Percentiles rank a stretch among this genome's conserved stretches.
These are phyloP conservation scores for Colletotrichum lentis DNA, from an alignment of 2,329 filamentous ascomycete species.

Conservation along the genomic window DNA sequence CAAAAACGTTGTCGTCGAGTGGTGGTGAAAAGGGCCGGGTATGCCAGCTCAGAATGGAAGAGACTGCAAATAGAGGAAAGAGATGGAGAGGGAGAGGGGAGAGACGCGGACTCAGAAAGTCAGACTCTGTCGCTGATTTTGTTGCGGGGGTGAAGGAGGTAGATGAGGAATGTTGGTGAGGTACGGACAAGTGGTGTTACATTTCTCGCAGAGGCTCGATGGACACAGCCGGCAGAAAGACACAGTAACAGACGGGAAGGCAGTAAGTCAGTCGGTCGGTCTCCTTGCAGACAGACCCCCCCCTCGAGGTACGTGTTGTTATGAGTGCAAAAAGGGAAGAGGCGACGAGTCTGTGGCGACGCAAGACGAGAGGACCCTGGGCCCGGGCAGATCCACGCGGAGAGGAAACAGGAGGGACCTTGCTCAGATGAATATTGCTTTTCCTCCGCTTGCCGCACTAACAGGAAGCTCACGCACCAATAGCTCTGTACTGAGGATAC, in stretches of 20 bases:
- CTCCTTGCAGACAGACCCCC: slow-evolving; percentile 36
- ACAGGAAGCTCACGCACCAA: slow-evolving; percentile 38
- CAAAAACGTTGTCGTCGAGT: neutral
- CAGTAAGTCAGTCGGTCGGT: slow-evolving; percentile 6
- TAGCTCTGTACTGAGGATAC: slow-evolving; percentile 34
- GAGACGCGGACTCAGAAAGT: slow-evolving; percentile 39
- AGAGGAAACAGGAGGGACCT: slow-evolving; percentile 31
- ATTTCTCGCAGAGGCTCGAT: slow-evolving; percentile 38
- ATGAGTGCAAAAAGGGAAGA: slow-evolving; percentile 31
- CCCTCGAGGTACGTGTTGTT: slow-evolving; percentile 16
- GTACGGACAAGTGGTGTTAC: slow-evolving; percentile 31
- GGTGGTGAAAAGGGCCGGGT: slow-evolving; percentile 15
- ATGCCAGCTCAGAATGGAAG: slow-evolving; percentile 16
- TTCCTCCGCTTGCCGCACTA: slow-evolving; percentile 39
- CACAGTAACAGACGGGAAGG: slow-evolving; percentile 9
- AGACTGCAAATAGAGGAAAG: slow-evolving; percentile 21
- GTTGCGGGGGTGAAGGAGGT: slow-evolving; percentile 39
- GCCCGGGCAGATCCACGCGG: slow-evolving; percentile 34
- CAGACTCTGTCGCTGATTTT: slow-evolving; percentile 40
- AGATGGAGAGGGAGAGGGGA: slow-evolving; percentile 34
- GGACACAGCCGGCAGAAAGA: neutral
- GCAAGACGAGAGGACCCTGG: slow-evolving; percentile 12
- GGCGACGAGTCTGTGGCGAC: slow-evolving; percentile 34
- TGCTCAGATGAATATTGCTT: slow-evolving; percentile 36
- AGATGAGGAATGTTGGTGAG: slow-evolving; percentile 38